Evolutionary conservation across 2,329 filamentous ascomycete genomes (phyloP), one percentile per base, ranked within the genome.

Genomic region (Pseudogymnoascus sp.): DNA sequence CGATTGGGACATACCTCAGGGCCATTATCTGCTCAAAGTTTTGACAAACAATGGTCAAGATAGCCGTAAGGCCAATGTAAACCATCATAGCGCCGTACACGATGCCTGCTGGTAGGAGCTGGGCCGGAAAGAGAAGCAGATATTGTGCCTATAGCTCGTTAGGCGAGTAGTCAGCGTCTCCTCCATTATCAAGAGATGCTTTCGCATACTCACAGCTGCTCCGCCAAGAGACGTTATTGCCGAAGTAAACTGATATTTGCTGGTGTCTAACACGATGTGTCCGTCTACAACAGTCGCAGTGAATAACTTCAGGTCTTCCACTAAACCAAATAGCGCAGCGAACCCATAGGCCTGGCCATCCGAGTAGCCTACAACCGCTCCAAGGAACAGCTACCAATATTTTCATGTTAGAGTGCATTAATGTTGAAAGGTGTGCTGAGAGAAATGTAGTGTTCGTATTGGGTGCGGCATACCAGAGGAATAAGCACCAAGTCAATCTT

Each of bases 401-500:
- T 34, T 34, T 34, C 31, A 10, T 34, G 10, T 34, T 34, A 34
- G 31, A 6, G 6, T 34, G 31, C 31, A 34, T 34, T 10, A 34
- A 34, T 34, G 31, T 34, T 34, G 31, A 34, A 7, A 34, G 31
- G 31, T 34, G 31, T 34, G 31, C 31, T 34, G 31, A 34, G 31
- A 34, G 10, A 6, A 34, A n/a, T 12, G 23, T 16, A 31, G 23
- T 14, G 14, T 44, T 16, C 18, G 40, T 25, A 14, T 59, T 10
- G 16, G 25, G 40, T 21, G 62, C 31, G 12, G 16, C 18, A 14
- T 40, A 63, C 62, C 18, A 63, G 46, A 12, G 62, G 34, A 62
- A 63, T 34, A 34, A 34, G 31, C 31, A 34, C 31, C 63, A 50
- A 64, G 34, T 66, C 65, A 23, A 66, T 63, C 46, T 56, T 53